Base-by-base conservation (phyloP, 345 rosid species). In the Kandelia obovata region DNA sequence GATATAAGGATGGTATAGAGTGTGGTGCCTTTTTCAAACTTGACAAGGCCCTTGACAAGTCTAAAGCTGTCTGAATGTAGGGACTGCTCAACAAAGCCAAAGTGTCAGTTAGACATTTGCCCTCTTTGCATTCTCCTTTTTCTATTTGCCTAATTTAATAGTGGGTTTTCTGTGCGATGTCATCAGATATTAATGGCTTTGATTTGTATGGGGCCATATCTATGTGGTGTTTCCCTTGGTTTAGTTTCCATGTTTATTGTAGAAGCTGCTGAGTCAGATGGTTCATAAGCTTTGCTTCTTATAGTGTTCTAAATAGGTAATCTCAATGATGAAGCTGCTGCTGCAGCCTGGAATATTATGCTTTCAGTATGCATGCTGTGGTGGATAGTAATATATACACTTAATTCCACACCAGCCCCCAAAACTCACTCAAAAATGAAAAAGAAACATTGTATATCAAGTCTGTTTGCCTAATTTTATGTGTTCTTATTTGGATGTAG, bases 161-260 rank as follows among this genome's bases (percentile, higher is more conserved):
- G 49, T 15, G 15, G 16, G 3, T 43, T 43, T 43, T 3, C 37
- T 1, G 7, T 21, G 16, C 11, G 31, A 61, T 55, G 59, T 63
- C 49, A 51, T 21, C 46, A 25, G 31, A 59, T 72, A 47, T 56
- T 55, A 65, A 32, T 53, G 62, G 65, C 35, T 60, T n/a, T 27
- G 55, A 64, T 21, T 6, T 66, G n/a, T 55, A 61, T 7, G 62
- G 65, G 65, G 61, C 43, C 27, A 58, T 61, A 34, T 17, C 58
- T 16, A 2, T n/a, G 43, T 62, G 37, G 37, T 53, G 64, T 60
- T 75, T 53, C 58, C 16, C 43, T 13, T 51, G 32, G 52, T 59
- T 57, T 56, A 16, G 15, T 60, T 58, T 53, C 34, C 8, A n/a
- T 23, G 28, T 30, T 37, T 25, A 53, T 15, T 61, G 31, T 28